Conservation (phyloP, 2,329 filamentous ascomycete genomes). For the Trichoderma breve region DNA sequence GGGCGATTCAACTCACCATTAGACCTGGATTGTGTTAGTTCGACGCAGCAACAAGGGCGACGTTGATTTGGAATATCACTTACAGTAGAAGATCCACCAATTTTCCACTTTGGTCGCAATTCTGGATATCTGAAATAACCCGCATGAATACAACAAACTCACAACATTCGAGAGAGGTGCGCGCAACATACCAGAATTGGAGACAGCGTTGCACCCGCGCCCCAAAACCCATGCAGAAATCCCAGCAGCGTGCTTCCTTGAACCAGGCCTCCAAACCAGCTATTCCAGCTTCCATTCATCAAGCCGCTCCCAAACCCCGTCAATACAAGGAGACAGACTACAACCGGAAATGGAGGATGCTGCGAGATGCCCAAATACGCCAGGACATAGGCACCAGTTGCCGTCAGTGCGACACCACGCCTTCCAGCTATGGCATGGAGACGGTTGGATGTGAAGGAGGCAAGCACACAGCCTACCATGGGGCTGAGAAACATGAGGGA, state of each 20-base stretch:
- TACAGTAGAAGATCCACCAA: conserved; percentile 19
- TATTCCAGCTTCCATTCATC: conserved; percentile 55
- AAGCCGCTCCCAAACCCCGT: conserved; percentile 71
- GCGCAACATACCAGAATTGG: conserved; percentile 63
- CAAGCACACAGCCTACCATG: conserved; percentile 43
- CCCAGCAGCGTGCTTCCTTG: conserved; percentile 67
- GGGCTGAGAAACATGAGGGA: conserved; percentile 45
- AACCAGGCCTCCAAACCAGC: conserved; percentile 52
- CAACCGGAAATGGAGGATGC: conserved; percentile 66
- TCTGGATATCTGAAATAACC: neutral
- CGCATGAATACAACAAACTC: neutral
- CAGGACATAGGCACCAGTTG: conserved; percentile 57
- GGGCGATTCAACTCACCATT: neutral
- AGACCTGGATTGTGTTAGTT: neutral
- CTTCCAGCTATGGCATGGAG: conserved; percentile 43
- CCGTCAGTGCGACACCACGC: conserved; percentile 60
- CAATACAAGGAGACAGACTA: conserved; percentile 63
- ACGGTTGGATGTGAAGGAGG: conserved; percentile 38
- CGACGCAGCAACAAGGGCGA: neutral
- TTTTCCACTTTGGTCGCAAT: conserved; percentile 1
- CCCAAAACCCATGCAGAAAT: conserved; percentile 67
- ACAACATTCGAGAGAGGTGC: conserved; percentile 52
- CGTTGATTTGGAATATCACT: neutral
- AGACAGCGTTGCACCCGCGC: conserved; percentile 68
- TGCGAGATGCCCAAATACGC: conserved; percentile 61